Conservation (phyloP, 306 rosid genomes). For the Cucurbita moschata region DNA sequence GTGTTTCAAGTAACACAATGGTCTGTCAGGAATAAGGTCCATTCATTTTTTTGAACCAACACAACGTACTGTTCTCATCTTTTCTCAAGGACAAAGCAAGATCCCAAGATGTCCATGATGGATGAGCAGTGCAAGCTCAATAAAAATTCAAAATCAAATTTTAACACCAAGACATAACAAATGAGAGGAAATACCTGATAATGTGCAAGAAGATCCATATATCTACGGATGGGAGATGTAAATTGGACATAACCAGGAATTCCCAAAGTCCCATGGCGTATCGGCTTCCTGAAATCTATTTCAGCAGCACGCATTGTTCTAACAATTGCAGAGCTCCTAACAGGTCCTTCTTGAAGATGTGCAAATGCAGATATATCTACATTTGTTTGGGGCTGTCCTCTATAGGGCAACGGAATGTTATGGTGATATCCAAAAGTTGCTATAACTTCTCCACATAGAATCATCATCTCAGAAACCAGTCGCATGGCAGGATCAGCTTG, state of each 20-base stretch:
- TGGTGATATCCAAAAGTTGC: conserved; percentile 65
- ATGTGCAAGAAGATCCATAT: conserved; percentile 91
- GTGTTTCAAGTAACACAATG: not conserved
- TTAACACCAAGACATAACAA: not conserved
- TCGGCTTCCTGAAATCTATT: conserved; percentile 90
- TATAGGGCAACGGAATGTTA: conserved; percentile 77
- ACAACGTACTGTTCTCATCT: not conserved
- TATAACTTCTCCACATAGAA: conserved; percentile 91
- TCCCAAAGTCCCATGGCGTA: conserved; percentile 79
- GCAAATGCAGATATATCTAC: conserved; percentile 59
- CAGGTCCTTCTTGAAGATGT: conserved; percentile 97
- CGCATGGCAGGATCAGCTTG: conserved; percentile 95
- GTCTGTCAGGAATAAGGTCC: not conserved
- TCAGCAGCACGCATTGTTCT: conserved; percentile 91
- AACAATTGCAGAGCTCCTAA: conserved; percentile 78
- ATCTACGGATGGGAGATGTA: conserved; percentile 97
- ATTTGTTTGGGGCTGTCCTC: conserved; percentile 96
- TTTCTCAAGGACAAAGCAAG: not conserved
- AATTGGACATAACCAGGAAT: conserved; percentile 90
- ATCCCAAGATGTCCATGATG: not conserved
- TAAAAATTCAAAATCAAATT: not conserved
- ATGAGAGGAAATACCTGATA: conserved; percentile 49
- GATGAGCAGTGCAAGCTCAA: not conserved
- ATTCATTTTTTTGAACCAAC: not conserved
- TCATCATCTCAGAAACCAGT: conserved; percentile 93